Base-by-base conservation (phyloP, 495 filamentous ascomycete genomes). In the Pseudoneurospora amorphoporcata region DNA sequence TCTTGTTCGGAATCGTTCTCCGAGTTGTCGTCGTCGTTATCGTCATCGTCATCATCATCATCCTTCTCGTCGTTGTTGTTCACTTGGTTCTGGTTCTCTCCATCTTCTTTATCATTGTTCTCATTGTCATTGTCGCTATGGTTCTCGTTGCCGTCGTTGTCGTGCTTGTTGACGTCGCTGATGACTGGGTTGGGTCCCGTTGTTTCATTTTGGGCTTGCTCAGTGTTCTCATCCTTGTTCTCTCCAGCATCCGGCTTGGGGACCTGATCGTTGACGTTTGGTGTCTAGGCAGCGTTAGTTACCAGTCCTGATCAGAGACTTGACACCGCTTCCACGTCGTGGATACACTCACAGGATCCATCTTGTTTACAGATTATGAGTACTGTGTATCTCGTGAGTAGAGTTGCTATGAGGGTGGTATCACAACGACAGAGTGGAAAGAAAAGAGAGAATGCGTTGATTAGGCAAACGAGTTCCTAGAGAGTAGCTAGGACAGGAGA, bases 341-440 rank as follows among this genome's bases (percentile, higher is more conserved):
- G 29, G 12, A 17, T 61, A 9, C 53, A 65, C 75, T 75, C 75
- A 79, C 79, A 16, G 79, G 77, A 72, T 72, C 71, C 79, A 80
- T 79, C 68, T 58, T 72, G 14, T 37, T 35, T 1, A 17, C 53
- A 8, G 53, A 29, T 9, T 35, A 8, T 35, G 47, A 14, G 23
- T 58, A 58, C 32, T 12, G 53, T 16, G 29, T 65, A 17, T 65
- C 8, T 35, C 6, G 6, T 35, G 53, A 16, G 53, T 14, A 65
- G 17, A 35, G 14, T 35, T 37, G 53, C 53, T 65, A 35, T 35
- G 53, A 40, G 39, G 23, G 45, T 8, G 53, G 14, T 35, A 16
- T 65, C 53, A 65, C 14, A 8, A 2, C 8, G 53, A 4, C 2
- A 65, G 8, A 0, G 4, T 7, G 53, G 14, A 29, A 65, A 65